Evolutionary conservation across 83 land plant genomes (phyloP).

Genomic region (Thuja plicata): DNA sequence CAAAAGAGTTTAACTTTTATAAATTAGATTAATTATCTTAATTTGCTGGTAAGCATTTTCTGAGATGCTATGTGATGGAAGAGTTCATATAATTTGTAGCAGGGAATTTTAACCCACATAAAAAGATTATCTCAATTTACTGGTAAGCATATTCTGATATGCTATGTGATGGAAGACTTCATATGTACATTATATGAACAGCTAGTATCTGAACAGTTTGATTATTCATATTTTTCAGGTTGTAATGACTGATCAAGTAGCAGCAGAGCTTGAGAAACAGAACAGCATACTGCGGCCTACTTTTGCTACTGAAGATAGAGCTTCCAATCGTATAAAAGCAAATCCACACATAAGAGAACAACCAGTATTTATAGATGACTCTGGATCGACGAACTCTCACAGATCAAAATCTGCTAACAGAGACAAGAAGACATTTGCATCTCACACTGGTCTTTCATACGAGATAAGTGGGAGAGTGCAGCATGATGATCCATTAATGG

Average conservation of each 20-base stretch:
- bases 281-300: conserved; percentile 41
- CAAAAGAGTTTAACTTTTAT: background rate
- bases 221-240: conserved; percentile 48
- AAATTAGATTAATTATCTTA: background rate
- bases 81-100: background rate
- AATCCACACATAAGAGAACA: conserved; percentile 49
- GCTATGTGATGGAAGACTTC: background rate
- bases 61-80: background rate
- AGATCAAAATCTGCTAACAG: background rate
- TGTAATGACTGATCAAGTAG: conserved; percentile 50
- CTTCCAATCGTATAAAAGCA: conserved; percentile 58
- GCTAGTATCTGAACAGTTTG: background rate
- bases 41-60: background rate
- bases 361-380: conserved; percentile 47
- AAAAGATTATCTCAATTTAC: background rate
- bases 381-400: conserved; percentile 17
- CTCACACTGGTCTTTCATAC: conserved; percentile 40
- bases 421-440: conserved; percentile 13
- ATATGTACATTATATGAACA: background rate
- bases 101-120: background rate
- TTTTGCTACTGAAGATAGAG: conserved; percentile 37
- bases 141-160: background rate
- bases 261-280: conserved; percentile 37
- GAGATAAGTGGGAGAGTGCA: conserved; percentile 74
- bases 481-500: conserved; percentile 37